A percentile compares a stretch with the other conserved stretches of the same genome.
Evolutionary conservation across 108 stramenopile genomes (phyloP).

Genomic region (Discostella stelligeroides): DNA sequence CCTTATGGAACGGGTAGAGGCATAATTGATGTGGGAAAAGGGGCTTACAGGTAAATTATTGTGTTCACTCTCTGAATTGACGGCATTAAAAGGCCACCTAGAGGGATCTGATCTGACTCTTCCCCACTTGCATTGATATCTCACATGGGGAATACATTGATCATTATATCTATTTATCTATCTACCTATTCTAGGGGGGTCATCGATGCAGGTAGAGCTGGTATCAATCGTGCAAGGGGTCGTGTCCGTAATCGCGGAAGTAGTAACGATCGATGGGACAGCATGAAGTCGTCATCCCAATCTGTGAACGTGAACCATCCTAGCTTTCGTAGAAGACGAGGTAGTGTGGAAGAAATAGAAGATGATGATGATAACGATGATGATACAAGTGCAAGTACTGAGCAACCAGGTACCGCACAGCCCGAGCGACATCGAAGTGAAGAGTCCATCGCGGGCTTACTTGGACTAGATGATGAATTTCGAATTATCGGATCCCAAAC

Average conservation of each 20-base stretch:
- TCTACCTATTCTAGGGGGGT: constrained; percentile 5
- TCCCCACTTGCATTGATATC: not conserved
- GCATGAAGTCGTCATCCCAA: not conserved
- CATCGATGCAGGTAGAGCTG: constrained; percentile 42
- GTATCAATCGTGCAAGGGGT: constrained; percentile 34
- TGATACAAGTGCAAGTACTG: not conserved
- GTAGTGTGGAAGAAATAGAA: not conserved
- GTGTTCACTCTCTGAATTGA: too few relatives aligned
- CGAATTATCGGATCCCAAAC: constrained; percentile 19
- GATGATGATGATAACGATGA: not conserved
- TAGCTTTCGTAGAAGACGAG: constrained; percentile 8
- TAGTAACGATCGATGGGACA: not conserved
- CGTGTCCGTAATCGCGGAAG: constrained; percentile 10
- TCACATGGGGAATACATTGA: too few relatives aligned
- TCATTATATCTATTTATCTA: too few relatives aligned
- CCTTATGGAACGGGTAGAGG: constrained; percentile 39
- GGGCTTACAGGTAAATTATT: constrained; percentile 24
- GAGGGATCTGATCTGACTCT: too few relatives aligned
- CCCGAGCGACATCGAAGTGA: not conserved
- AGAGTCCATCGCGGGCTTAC: constrained; percentile 38
- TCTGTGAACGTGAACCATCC: not conserved
- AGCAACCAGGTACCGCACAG: not conserved
- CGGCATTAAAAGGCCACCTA: too few relatives aligned
- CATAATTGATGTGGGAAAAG: constrained; percentile 24
- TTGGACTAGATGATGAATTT: constrained; percentile 46